These are phyloP conservation scores for Lipomyces lipofer DNA, from an alignment of 805 yeast genomes.

Conservation along the genomic window DNA sequence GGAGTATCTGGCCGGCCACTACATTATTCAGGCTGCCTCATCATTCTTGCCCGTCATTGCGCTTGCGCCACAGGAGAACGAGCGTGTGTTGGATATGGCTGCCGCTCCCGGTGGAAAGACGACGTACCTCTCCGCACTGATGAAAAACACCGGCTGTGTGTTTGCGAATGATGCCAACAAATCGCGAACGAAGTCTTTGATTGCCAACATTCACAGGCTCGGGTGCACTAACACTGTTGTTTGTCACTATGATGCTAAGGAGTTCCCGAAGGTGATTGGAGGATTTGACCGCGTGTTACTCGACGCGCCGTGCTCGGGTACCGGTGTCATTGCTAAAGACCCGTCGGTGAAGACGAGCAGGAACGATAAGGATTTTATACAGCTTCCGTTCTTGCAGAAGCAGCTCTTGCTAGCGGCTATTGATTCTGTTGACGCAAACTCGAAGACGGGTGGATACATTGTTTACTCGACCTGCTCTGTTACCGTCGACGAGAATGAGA, in stretches of 20 bases:
- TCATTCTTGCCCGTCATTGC: conserved; percentile 98
- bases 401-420: conserved; percentile 91
- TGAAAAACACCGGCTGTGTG: conserved; percentile 97
- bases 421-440: conserved; percentile 93
- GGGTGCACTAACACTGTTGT: conserved; percentile 97
- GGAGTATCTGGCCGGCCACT: conserved; percentile 96
- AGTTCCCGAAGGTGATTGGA: conserved; percentile 96
- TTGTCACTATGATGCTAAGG: conserved; percentile 97
- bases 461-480: conserved; percentile 98
- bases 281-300: conserved; percentile 93
- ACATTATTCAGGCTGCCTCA: conserved; percentile 97
- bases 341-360: conserved; percentile 89
- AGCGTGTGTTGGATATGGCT: conserved; percentile 96
- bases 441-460: conserved; percentile 87
- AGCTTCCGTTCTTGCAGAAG: conserved; percentile 94
- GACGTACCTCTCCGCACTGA: conserved; percentile 88
- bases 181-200: conserved; percentile 91
- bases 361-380: conserved; percentile 94
- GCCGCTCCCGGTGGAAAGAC: conserved; percentile 99
- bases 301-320: conserved; percentile 99
- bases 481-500: conserved; percentile 97
- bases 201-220: conserved; percentile 95
- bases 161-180: conserved; percentile 98
- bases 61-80: conserved; percentile 93
- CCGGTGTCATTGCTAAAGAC: conserved; percentile 98